Base-by-base conservation (phyloP, 257 asterid genomes). In the Linderniella brevidens region DNA sequence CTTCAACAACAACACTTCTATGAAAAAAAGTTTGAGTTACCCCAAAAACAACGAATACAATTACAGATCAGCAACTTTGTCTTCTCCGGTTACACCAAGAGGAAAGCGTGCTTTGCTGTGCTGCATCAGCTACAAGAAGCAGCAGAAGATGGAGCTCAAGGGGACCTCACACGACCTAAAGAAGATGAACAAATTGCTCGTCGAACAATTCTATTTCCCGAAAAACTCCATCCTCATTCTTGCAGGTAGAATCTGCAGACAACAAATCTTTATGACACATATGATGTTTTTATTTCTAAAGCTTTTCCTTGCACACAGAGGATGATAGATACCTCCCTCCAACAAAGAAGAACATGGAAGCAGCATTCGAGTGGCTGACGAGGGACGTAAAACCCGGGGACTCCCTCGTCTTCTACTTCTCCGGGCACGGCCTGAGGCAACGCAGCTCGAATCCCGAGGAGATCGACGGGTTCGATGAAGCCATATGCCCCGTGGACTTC, bases 91-190 rank as follows among this genome's bases (percentile, higher is more conserved):
- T n/a, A n/a, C n/a, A 3, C 65, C 68, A 0, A 35, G 63, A 29
- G 74, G 69, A 44, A 72, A 62, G 57, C 75, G 76, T 2, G 80
- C 80, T 1, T 44, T 72, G 32, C 77, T 76, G 8, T 69, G 80
- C 55, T 77, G 85, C n/a, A 66, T 69, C 54, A 61, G 65, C 36
- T 76, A 76, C 64, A 65, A 55, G 64, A 57, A 55, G 37, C 63
- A 56, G 53, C 6, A 3, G 32, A 64, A 67, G 40, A 40, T 38
- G 39, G 64, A 63, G 64, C 69, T 76, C 37, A 54, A 42, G 54
- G 80, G 85, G 57, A 57, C 69, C 17, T 11, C 37, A 13, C 68
- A 53, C 15, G 85, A 76, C 25, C 55, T 72, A 40, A 40, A 18
- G 48, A 54, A 41, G 56, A 72, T 69, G 69, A 46, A 12, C 18